phyloP scores from a whole-genome alignment of 2,329 filamentous ascomycete genomes.

The Plenodomus lindquistii region DNA sequence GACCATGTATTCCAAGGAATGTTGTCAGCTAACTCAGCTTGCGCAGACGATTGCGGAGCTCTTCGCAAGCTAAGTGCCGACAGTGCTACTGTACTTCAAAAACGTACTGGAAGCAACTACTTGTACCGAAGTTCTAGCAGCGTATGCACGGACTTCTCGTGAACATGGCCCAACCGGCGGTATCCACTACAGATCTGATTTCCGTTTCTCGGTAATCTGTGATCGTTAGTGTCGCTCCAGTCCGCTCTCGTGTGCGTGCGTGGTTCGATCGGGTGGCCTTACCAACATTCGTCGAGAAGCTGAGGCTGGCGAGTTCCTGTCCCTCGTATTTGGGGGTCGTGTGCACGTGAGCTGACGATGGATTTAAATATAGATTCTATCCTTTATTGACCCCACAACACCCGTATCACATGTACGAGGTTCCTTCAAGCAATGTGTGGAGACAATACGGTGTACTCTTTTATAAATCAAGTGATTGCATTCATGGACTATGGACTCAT shows the following conservation, averaged over 20 bases:
- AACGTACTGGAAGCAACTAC: not conserved
- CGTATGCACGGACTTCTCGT: not conserved
- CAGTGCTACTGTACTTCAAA: too few species aligned
- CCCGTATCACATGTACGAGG: too few species aligned
- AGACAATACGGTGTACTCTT: too few species aligned
- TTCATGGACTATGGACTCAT: too few species aligned
- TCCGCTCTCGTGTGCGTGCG: not conserved
- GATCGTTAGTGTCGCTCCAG: constrained; percentile 7
- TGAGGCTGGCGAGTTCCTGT: too few species aligned
- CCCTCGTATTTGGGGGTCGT: not conserved
- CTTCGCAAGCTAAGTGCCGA: not conserved
- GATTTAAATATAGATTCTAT: too few species aligned
- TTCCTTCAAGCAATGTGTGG: too few species aligned
- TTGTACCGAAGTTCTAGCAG: not conserved
- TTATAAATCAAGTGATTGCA: too few species aligned
- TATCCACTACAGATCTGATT: constrained; percentile 9
- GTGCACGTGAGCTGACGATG: too few species aligned
- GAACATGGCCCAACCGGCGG: constrained; percentile 1
- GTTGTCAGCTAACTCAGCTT: not conserved
- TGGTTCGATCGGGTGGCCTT: constrained; percentile 2
- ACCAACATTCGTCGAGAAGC: not conserved
- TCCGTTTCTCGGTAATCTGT: constrained; percentile 17
- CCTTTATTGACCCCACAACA: too few species aligned
- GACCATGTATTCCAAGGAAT: not conserved
- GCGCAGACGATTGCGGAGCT: not conserved